Evolutionary conservation across 2,329 filamentous ascomycete genomes (phyloP).

Genomic region (Coniochaeta prunicola): DNA sequence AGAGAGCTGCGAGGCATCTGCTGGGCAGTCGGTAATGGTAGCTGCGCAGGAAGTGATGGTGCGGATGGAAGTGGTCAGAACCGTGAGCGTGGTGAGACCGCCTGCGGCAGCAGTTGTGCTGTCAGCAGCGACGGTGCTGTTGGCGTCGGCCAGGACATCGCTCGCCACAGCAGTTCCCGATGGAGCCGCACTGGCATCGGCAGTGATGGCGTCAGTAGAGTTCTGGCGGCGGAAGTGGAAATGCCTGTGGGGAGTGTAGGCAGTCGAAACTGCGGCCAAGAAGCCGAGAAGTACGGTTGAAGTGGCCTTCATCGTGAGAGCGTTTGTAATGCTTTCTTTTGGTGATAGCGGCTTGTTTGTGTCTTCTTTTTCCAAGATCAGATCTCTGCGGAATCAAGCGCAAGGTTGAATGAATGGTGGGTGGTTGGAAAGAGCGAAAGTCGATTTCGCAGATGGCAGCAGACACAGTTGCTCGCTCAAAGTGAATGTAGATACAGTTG

Average conservation of each 20-base stretch:
- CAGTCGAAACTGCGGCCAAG: slow-evolving; percentile 33
- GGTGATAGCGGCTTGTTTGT: background rate
- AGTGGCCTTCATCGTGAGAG: slow-evolving; percentile 40
- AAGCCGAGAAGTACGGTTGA: slow-evolving; percentile 31
- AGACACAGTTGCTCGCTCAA: slow-evolving; percentile 21
- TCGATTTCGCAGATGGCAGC: slow-evolving; percentile 21
- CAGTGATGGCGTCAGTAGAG: slow-evolving; percentile 4
- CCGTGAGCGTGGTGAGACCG: slow-evolving; percentile 29
- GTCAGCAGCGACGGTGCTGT: slow-evolving; percentile 4
- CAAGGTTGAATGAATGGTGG: slow-evolving; percentile 6
- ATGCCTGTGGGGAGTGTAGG: slow-evolving; percentile 32
- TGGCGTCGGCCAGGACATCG: background rate
- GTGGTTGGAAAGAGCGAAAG: slow-evolving; percentile 18
- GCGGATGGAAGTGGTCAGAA: slow-evolving; percentile 24
- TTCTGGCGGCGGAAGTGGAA: slow-evolving; percentile 21
- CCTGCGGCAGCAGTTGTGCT: slow-evolving; percentile 8
- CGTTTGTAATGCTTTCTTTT: slow-evolving; percentile 8
- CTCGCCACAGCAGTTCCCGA: slow-evolving; percentile 6
- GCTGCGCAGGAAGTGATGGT: slow-evolving; percentile 30
- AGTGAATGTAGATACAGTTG: slow-evolving; percentile 17
- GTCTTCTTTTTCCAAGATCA: slow-evolving; percentile 1
- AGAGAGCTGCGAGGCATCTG: slow-evolving; percentile 18
- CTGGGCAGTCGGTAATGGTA: slow-evolving; percentile 33
- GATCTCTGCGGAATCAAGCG: background rate
- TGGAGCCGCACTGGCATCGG: background rate